These are phyloP conservation scores for Apiospora rasikravindrae DNA, from an alignment of 2,329 filamentous ascomycete species.

Conservation along the genomic window DNA sequence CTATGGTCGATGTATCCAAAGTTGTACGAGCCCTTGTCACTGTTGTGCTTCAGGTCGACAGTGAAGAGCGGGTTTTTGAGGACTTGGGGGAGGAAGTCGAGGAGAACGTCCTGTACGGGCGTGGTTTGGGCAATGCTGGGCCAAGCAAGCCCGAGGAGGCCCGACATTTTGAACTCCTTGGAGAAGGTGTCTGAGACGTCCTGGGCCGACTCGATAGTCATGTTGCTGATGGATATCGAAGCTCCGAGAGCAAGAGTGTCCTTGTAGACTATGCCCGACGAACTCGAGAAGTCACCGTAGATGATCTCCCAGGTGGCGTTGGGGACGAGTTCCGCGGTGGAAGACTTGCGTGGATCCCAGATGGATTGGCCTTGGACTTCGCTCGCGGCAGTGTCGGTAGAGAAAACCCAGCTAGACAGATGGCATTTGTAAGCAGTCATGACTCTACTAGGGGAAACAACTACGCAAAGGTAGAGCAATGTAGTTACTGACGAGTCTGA, in stretches of 20 bases:
- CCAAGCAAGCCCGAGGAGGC: slow-evolving; percentile 59
- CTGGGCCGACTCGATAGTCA: slow-evolving; percentile 56
- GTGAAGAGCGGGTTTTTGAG: slow-evolving; percentile 52
- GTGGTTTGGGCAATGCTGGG: slow-evolving; percentile 49
- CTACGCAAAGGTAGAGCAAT: neutral
- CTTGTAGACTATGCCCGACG: slow-evolving; percentile 52
- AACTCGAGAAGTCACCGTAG: slow-evolving; percentile 51
- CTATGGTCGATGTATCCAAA: slow-evolving; percentile 55
- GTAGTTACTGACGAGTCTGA: slow-evolving; percentile 65
- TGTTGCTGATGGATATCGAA: slow-evolving; percentile 46
- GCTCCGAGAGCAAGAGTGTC: slow-evolving; percentile 55
- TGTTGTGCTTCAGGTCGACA: slow-evolving; percentile 54
- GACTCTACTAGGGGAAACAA: neutral
- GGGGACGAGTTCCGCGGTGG: slow-evolving; percentile 46
- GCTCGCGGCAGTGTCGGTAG: slow-evolving; percentile 50
- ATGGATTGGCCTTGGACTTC: slow-evolving; percentile 49
- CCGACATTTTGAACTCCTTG: slow-evolving; percentile 48
- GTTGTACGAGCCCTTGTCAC: slow-evolving; percentile 51
- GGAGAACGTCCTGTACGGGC: slow-evolving; percentile 49
- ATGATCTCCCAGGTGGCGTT: slow-evolving; percentile 55
- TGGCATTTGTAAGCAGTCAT: neutral
- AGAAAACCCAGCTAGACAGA: slow-evolving; percentile 57
- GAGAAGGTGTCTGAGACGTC: slow-evolving; percentile 50
- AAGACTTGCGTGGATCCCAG: slow-evolving; percentile 53
- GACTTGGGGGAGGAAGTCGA: slow-evolving; percentile 49